These are phyloP conservation scores for Prosopis cineraria DNA, from an alignment of 306 rosid genomes.

Conservation along the genomic window DNA sequence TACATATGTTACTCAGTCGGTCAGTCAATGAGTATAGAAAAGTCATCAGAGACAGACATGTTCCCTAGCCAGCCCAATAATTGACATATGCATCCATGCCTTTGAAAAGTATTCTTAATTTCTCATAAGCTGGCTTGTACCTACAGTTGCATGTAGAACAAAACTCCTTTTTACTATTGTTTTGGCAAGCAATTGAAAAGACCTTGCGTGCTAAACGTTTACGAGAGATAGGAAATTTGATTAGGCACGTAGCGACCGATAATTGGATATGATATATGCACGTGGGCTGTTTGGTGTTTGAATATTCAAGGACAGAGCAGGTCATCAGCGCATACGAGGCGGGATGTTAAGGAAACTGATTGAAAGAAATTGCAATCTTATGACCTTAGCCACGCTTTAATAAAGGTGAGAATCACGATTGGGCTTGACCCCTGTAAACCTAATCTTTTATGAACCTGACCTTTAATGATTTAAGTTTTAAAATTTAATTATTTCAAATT, in stretches of 20 bases:
- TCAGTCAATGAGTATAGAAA: background rate
- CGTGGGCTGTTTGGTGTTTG: background rate
- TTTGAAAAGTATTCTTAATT: background rate
- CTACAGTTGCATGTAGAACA: background rate
- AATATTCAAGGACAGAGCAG: background rate
- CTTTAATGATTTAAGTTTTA: too few relatives aligned
- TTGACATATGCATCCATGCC: too few relatives aligned
- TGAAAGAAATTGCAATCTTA: background rate
- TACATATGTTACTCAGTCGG: too few relatives aligned
- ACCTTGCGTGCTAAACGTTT: background rate
- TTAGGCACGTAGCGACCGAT: background rate
- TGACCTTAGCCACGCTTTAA: too few relatives aligned
- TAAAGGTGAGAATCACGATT: too few relatives aligned
- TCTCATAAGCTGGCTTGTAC: background rate
- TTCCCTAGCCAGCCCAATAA: background rate
- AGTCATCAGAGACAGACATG: background rate
- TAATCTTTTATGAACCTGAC: too few relatives aligned
- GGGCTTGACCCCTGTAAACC: too few relatives aligned
- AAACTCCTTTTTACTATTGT: background rate
- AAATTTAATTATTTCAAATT: too few relatives aligned
- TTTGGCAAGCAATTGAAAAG: background rate
- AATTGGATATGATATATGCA: background rate
- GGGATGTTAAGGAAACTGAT: background rate
- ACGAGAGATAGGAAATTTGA: background rate
- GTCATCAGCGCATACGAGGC: too few relatives aligned